Evolutionary conservation across 345 rosid species (phyloP).

Genomic region (Firmiana major): DNA sequence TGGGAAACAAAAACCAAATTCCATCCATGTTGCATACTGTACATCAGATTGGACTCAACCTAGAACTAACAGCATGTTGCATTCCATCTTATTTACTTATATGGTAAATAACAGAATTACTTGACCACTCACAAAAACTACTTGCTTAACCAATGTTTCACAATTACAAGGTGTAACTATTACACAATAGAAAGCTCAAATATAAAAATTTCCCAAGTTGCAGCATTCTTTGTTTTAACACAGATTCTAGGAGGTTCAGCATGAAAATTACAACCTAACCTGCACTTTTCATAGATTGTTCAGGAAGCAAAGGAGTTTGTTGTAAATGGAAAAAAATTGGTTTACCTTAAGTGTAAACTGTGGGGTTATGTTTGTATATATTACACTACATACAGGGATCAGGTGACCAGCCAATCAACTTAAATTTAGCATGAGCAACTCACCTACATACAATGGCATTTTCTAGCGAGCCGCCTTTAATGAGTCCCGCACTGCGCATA

Average conservation of each 20-base stretch:
- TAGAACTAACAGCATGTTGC: background rate
- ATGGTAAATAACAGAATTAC: background rate
- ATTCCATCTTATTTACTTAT: background rate
- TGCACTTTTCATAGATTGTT: background rate
- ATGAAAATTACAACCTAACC: background rate
- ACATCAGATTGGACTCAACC: background rate
- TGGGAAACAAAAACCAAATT: background rate
- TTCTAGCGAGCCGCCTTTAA: constrained; percentile 80
- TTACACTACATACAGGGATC: background rate
- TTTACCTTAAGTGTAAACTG: no score
- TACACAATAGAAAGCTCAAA: background rate
- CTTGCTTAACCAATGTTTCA: background rate
- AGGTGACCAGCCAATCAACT: background rate
- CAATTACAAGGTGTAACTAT: background rate
- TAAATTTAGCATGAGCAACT: constrained; percentile 14
- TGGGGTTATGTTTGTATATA: background rate
- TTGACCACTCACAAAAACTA: background rate
- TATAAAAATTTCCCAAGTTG: background rate
- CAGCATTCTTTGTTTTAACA: background rate
- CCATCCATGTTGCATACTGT: background rate
- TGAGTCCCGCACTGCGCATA: constrained; percentile 67
- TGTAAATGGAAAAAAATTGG: background rate
- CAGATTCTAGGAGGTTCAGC: background rate
- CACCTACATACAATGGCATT: constrained; percentile 90
- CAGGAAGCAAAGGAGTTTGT: background rate